Evolutionary conservation across 495 filamentous ascomycete species (phyloP), one percentile per base, ranked within the genome.

Genomic region (Xylaria flabelliformis): DNA sequence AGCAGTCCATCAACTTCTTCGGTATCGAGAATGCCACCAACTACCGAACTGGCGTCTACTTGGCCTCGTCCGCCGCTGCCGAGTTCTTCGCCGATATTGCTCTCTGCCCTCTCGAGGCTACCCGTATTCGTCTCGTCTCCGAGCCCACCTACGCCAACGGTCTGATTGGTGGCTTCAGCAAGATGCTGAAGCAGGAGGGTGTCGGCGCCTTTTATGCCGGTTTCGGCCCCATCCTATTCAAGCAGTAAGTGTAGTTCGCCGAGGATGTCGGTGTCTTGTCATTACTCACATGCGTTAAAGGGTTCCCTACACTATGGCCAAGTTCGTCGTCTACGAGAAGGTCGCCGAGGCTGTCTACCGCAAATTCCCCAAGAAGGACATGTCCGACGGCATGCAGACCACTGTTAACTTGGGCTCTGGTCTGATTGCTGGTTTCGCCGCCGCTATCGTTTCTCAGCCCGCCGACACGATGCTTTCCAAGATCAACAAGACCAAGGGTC

Each of bases 271-370:
- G 6, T 34, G 9, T 36, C 64, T 41, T 2, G 66, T 34, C 32
- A 13, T 64, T 61, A 32, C 70, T 77, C 1, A 75, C 74, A 64
- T 76, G 24, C 34, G 55, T 41, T 15, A 10, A 41, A 97, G 94
- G 89, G 92, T 99, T 83, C 96, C 96, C 72, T 99, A 99, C 88
- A 99, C 96, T 82, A 98, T 99, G 96, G 88, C 97, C 88, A 99
- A 99, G 89, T 99, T 99, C 89, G 96, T 97, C 84, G 96, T 97
- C 76, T 98, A 91, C 91, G 96, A 99, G 89, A 98, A 98, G 90
- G 93, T 94, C 79, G 84, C 91, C 77, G 97, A 99, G 88, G 72
- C 86, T 61, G 78, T 93, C 87, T 98, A 90, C 90, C 74, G 81
- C 74, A 69, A 78, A 67, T 88, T 91, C 77, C 91, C 95, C 89